phyloP scores from a whole-genome alignment of 495 filamentous ascomycete genomes.

The Sporormia fimetaria region DNA sequence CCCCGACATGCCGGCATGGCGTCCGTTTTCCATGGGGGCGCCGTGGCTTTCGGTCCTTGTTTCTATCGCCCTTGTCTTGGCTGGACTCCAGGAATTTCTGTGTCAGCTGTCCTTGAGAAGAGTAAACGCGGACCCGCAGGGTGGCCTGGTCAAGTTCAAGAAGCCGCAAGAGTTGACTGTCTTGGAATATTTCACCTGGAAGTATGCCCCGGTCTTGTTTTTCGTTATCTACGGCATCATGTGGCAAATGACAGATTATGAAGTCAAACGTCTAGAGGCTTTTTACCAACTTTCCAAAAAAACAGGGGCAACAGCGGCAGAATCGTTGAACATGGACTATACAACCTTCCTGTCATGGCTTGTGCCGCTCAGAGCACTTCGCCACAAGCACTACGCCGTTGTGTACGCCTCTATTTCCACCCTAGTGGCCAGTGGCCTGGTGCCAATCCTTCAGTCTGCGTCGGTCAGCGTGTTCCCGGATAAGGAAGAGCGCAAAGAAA shows the following conservation, averaged over 20 bases:
- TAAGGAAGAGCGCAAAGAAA: conserved; percentile 14
- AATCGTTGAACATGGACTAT: conserved; percentile 64
- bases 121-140: conserved; percentile 16
- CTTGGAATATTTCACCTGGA: conserved; percentile 53
- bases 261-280: conserved; percentile 61
- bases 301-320: conserved; percentile 48
- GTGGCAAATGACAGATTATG: conserved; percentile 65
- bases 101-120: conserved; percentile 42
- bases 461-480: conserved; percentile 42
- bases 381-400: conserved; percentile 53
- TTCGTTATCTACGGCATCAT: conserved; percentile 61
- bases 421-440: conserved; percentile 50
- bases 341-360: conserved; percentile 52
- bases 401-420: conserved; percentile 49
- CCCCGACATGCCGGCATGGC: conserved; percentile 53
- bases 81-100: conserved; percentile 47
- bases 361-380: conserved; percentile 48
- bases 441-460: conserved; percentile 51
- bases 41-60: conserved; percentile 49
- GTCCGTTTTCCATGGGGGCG: conserved; percentile 57
- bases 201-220: conserved; percentile 58
- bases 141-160: conserved; percentile 41
- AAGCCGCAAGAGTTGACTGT: conserved; percentile 41
- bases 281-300: conserved; percentile 62
- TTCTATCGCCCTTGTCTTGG: conserved; percentile 45